These are phyloP conservation scores for Daldinia concentrica DNA, from an alignment of 495 filamentous ascomycete genomes.

Conservation along the genomic window DNA sequence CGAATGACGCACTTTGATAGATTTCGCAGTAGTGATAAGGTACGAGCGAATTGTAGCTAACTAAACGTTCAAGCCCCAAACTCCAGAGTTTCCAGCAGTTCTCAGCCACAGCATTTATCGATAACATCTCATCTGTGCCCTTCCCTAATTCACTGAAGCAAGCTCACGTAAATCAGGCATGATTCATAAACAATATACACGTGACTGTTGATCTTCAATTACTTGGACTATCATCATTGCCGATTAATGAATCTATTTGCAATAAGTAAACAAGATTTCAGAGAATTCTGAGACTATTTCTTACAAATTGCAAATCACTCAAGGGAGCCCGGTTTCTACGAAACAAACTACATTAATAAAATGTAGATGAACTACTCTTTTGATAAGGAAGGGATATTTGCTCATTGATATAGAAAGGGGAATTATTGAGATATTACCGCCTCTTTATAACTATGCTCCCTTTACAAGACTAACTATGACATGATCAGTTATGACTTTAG, in stretches of 20 bases:
- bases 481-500: not conserved
- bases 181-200: not conserved
- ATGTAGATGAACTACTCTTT: not conserved
- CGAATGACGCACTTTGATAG: slow-evolving; percentile 34
- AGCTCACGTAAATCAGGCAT: not conserved
- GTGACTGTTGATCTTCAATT: not conserved
- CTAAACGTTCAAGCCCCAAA: not conserved
- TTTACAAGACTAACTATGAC: not conserved
- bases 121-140: not conserved
- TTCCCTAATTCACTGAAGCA: not conserved
- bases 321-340: not conserved
- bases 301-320: not conserved
- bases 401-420: not conserved
- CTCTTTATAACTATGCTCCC: not conserved
- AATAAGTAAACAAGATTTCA: not conserved
- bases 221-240: not conserved
- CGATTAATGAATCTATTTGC: not conserved
- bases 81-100: not conserved
- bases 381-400: not conserved
- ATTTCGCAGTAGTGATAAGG: not conserved
- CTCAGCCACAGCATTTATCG: not conserved
- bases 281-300: not conserved
- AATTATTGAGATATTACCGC: not conserved
- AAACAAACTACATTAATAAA: not conserved
- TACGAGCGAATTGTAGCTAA: not conserved